Evolutionary conservation across 2,329 filamentous ascomycete species (phyloP).

Genomic region (Beauveria sp.): DNA sequence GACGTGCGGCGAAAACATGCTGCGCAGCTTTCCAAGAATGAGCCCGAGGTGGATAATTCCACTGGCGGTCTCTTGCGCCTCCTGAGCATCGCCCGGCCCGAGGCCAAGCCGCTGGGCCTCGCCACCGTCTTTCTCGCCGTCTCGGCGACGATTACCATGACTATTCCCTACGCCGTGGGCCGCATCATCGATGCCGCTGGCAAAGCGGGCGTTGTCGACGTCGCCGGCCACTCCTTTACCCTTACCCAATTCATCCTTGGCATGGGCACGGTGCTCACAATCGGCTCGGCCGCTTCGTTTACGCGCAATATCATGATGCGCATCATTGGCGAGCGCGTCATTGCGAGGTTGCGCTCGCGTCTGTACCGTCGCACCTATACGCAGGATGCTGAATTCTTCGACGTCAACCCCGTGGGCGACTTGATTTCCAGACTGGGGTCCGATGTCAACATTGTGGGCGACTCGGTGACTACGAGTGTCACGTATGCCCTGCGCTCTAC

Average conservation of each 20-base stretch:
- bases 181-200: constrained; percentile 91
- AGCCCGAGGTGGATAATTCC: constrained; percentile 48
- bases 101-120: constrained; percentile 65
- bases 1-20: constrained; percentile 83
- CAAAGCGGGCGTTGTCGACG: constrained; percentile 57
- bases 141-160: constrained; percentile 93
- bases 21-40: constrained; percentile 80
- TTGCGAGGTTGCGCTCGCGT: constrained; percentile 81
- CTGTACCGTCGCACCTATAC: constrained; percentile 87
- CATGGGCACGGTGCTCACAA: constrained; percentile 65
- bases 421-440: constrained; percentile 91
- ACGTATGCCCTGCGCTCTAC: constrained; percentile 86
- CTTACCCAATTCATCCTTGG: constrained; percentile 82
- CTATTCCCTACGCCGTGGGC: constrained; percentile 91
- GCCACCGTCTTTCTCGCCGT: constrained; percentile 81
- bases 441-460: constrained; percentile 95
- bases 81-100: constrained; percentile 81
- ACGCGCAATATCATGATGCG: constrained; percentile 86
- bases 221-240: constrained; percentile 72
- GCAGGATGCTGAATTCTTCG: constrained; percentile 97
- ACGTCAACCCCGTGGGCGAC: constrained; percentile 94
- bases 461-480: constrained; percentile 95
- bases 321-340: constrained; percentile 91
- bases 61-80: constrained; percentile 73
- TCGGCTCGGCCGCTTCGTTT: constrained; percentile 88